Conservation (phyloP, 306 rosid genomes). For the Calophaca sinica region DNA sequence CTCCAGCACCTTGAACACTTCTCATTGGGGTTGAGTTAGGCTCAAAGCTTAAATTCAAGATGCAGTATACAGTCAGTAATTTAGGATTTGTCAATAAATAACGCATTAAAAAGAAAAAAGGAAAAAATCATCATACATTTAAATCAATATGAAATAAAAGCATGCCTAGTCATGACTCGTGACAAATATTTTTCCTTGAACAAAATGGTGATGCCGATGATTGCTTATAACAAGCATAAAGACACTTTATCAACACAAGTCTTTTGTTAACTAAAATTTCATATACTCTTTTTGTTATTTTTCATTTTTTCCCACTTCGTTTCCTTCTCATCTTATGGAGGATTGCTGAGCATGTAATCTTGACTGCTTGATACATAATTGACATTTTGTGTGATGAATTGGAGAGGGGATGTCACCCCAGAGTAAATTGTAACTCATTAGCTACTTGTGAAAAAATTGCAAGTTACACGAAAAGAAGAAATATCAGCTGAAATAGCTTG, state of each 20-base stretch:
- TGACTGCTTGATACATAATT: slow-evolving; percentile 9
- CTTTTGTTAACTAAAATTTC: slow-evolving; percentile 1
- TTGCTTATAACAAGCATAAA: slow-evolving; percentile 6
- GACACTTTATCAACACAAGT: neutral
- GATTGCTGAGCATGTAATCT: slow-evolving; percentile 11
- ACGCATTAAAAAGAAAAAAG: slow-evolving; percentile 17
- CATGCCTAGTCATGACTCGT: neutral
- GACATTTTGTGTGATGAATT: slow-evolving; percentile 23
- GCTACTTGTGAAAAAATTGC: slow-evolving; percentile 19
- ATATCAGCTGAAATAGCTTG: slow-evolving; percentile 35
- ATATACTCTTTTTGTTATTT: neutral
- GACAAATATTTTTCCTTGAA: slow-evolving; percentile 2
- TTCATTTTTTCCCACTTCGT: neutral
- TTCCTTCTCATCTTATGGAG: slow-evolving; percentile 15
- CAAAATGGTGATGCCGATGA: neutral
- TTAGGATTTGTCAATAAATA: slow-evolving; percentile 18
- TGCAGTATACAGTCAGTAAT: too few relatives aligned
- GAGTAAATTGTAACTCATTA: slow-evolving; percentile 9
- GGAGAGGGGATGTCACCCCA: slow-evolving; percentile 18
- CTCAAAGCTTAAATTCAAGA: too few relatives aligned
- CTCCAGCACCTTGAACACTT: too few relatives aligned
- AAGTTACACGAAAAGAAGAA: slow-evolving; percentile 15
- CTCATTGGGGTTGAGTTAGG: too few relatives aligned
- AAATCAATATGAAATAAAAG: slow-evolving; percentile 16
- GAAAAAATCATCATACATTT: neutral